phyloP scores from a whole-genome alignment of 768 basidiomycete genomes.

The Podaxis sp. region DNA sequence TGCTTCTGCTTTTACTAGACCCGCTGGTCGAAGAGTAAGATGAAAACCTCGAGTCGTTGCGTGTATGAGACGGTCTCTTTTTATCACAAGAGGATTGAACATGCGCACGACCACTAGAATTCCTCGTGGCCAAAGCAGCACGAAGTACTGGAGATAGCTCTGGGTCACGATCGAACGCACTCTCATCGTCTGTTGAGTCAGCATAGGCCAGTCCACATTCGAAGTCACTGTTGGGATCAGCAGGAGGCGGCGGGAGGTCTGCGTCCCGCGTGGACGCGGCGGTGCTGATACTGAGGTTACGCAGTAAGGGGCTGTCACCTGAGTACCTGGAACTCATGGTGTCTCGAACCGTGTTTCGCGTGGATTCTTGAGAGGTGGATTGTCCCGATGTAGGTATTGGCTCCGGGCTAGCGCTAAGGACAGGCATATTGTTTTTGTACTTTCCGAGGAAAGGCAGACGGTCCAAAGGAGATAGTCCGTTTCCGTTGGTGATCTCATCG shows the following conservation, averaged over 20 bases:
- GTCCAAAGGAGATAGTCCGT: conserved; percentile 13
- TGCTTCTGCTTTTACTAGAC: conserved; percentile 3
- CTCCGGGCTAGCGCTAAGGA: conserved; percentile 16
- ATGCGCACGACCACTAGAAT: conserved; percentile 6
- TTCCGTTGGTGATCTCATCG: conserved; percentile 8
- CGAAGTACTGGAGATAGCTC: conserved; percentile 9
- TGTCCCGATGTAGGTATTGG: not conserved
- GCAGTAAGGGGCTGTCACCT: conserved; percentile 5
- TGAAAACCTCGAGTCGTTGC: conserved; percentile 23
- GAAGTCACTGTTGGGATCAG: conserved; percentile 34
- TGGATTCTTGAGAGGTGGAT: not conserved
- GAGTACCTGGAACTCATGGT: conserved; percentile 7
- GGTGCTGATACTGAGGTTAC: conserved; percentile 15
- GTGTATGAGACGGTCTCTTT: conserved; percentile 2
- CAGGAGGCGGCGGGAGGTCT: conserved; percentile 22
- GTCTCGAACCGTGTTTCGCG: not conserved
- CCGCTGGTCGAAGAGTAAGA: conserved; percentile 19
- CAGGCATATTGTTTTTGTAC: conserved; percentile 34
- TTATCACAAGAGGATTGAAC: not conserved
- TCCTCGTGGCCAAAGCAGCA: conserved; percentile 9
- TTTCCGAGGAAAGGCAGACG: conserved; percentile 55
- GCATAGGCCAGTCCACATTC: conserved; percentile 48
- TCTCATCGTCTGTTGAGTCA: conserved; percentile 41
- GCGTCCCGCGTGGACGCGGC: conserved; percentile 1
- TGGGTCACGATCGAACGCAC: conserved; percentile 15